These are phyloP conservation scores for Paecilomyces sp. DNA, from an alignment of 2,329 filamentous ascomycete species.

Conservation along the genomic window DNA sequence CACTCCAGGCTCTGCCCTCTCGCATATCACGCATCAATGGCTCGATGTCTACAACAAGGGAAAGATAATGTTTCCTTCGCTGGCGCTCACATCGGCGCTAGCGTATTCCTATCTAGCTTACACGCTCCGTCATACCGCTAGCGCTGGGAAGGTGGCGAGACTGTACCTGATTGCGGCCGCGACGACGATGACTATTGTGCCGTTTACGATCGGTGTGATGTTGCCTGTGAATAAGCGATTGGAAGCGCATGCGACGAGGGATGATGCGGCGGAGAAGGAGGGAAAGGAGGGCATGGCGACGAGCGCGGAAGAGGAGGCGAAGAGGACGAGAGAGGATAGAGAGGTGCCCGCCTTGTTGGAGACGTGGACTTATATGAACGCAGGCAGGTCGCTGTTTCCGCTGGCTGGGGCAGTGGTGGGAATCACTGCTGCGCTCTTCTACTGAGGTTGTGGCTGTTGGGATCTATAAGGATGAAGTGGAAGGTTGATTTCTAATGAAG, in stretches of 20 bases:
- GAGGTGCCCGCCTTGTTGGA: conserved; percentile 11
- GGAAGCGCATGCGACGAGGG: conserved; percentile 11
- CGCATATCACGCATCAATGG: conserved; percentile 24
- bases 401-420: conserved; percentile 17
- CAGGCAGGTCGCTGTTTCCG: conserved; percentile 15
- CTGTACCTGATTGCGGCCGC: conserved; percentile 20
- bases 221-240: conserved; percentile 19
- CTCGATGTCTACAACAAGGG: conserved; percentile 39
- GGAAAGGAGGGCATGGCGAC: conserved; percentile 11
- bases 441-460: neutral
- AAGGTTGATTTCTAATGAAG: no score
- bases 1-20: conserved; percentile 11
- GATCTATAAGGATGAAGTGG: no score
- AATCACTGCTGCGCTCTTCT: conserved; percentile 10
- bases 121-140: conserved; percentile 10
- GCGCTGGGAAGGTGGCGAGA: conserved; percentile 3
- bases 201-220: conserved; percentile 25
- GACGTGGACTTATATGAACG: conserved; percentile 16
- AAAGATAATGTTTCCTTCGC: conserved; percentile 45
- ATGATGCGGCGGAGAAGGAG: conserved; percentile 12
- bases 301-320: conserved; percentile 12
- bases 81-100: conserved; percentile 46
- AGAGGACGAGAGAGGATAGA: conserved; percentile 12
- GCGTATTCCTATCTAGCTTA: conserved; percentile 39
- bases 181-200: conserved; percentile 24